Percentiles rank a stretch among this genome's conserved stretches.
Conservation (phyloP, 495 filamentous ascomycete species). For the Penicillium paradoxum region DNA sequence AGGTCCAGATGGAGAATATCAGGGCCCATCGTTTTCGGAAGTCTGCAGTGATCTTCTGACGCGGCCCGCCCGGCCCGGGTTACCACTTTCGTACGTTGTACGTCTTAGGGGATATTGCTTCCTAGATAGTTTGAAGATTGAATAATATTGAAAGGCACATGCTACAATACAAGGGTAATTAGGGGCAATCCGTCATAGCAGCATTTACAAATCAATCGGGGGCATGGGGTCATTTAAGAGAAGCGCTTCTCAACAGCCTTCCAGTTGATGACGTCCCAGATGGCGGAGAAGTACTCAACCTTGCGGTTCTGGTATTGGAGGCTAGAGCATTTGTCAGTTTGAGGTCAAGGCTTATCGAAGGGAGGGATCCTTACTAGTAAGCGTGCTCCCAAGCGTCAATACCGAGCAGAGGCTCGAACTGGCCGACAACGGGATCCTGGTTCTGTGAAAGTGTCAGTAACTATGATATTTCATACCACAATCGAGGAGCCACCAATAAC, state of each 20-base stretch:
- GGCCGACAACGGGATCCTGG: slow-evolving; percentile 89
- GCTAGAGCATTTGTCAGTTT: slow-evolving; percentile 49
- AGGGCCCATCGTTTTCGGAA: slow-evolving; percentile 1
- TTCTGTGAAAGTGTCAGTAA: slow-evolving; percentile 45
- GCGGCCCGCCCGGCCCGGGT: slow-evolving; percentile 10
- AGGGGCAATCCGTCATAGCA: slow-evolving; percentile 1
- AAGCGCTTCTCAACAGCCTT: slow-evolving; percentile 88
- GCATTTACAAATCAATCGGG: slow-evolving; percentile 2
- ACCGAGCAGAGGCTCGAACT: slow-evolving; percentile 79
- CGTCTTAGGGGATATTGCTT: not conserved
- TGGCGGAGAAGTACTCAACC: slow-evolving; percentile 93
- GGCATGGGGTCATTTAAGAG: slow-evolving; percentile 17
- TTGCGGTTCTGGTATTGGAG: slow-evolving; percentile 98
- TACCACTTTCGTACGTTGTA: not conserved
- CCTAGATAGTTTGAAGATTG: not conserved
- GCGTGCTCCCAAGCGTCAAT: slow-evolving; percentile 98
- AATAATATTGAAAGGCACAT: slow-evolving; percentile 6
- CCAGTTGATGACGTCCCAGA: slow-evolving; percentile 99
- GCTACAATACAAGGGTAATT: slow-evolving; percentile 20
- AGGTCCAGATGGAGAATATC: not conserved
- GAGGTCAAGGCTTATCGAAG: slow-evolving; percentile 4
- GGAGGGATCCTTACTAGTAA: slow-evolving; percentile 53
- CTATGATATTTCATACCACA: not conserved
- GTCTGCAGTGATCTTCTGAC: slow-evolving; percentile 2
- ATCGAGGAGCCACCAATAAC: slow-evolving; percentile 8